A percentile compares a stretch with the other conserved stretches of the same genome.
phyloP scores from a whole-genome alignment of 208 protist genomes.

The Leishmania mexicana region DNA sequence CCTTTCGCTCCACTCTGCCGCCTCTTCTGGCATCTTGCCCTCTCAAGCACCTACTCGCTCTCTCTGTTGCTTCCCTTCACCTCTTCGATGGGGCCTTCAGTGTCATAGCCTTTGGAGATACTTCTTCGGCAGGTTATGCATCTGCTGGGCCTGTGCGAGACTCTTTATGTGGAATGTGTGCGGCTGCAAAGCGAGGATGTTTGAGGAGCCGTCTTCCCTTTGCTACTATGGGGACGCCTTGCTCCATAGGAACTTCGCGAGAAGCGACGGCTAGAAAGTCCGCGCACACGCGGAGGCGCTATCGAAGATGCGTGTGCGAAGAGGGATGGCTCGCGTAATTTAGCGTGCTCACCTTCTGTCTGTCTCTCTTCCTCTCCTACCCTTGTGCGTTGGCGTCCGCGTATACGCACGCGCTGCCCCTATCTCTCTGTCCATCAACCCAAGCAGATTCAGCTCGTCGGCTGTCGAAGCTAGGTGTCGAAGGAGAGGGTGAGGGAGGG shows the following conservation, averaged over 20 bases:
- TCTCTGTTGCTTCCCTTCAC: background rate
- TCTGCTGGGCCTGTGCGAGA: background rate
- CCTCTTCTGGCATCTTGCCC: background rate
- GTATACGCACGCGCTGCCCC: background rate
- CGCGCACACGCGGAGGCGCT: background rate
- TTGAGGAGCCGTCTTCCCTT: constrained; percentile 17
- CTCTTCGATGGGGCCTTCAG: constrained; percentile 28
- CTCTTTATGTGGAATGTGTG: background rate
- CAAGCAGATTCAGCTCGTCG: background rate
- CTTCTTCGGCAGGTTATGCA: too few species aligned
- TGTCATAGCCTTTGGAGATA: constrained; percentile 64
- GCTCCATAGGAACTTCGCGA: constrained; percentile 56
- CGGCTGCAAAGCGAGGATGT: constrained; percentile 21
- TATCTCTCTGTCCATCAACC: background rate
- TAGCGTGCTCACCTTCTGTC: background rate
- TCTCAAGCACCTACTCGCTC: constrained; percentile 13
- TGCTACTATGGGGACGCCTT: constrained; percentile 21
- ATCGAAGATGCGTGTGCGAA: background rate
- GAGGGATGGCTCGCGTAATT: background rate
- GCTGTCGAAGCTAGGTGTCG: background rate
- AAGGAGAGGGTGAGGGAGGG: background rate
- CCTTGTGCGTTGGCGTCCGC: background rate
- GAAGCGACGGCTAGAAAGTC: constrained; percentile 5
- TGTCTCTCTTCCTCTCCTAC: background rate
- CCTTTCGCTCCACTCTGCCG: background rate